phyloP scores from a whole-genome alignment of 495 filamentous ascomycete species.

The Pseudomonodictys pantanalensis region DNA sequence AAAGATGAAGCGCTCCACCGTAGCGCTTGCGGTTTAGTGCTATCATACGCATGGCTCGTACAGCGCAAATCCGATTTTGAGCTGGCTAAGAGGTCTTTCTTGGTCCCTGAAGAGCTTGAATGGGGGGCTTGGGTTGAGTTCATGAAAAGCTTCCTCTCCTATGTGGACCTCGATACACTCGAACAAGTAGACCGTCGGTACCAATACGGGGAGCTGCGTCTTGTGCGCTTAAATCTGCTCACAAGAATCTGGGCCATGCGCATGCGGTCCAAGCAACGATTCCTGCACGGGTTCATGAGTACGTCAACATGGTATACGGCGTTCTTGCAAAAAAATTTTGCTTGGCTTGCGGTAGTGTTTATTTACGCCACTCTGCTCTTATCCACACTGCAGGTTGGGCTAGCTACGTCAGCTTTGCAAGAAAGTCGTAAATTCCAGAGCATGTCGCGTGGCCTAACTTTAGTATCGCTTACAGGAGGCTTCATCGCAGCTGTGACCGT shows the following conservation, averaged over 20 bases:
- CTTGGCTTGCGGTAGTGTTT: conserved; percentile 10
- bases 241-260: conserved; percentile 8
- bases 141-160: conserved; percentile 1
- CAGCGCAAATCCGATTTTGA: conserved; percentile 14
- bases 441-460: conserved; percentile 6
- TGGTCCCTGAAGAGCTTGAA: conserved; percentile 6
- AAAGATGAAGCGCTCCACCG: conserved; percentile 4
- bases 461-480: too few relatives aligned
- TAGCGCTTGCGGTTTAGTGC: conserved; percentile 14
- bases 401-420: conserved; percentile 8
- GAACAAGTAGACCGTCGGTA: conserved; percentile 25
- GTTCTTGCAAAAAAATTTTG: conserved; percentile 22
- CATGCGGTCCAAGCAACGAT: conserved; percentile 1
- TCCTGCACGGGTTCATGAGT: neutral
- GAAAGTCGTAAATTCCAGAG: conserved; percentile 5
- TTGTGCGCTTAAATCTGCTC: conserved; percentile 23
- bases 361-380: conserved; percentile 1
- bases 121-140: conserved; percentile 16
- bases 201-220: conserved; percentile 33
- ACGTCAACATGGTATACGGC: conserved; percentile 10
- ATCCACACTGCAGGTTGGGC: conserved; percentile 15
- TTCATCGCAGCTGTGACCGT: too few relatives aligned
- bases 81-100: conserved; percentile 7
- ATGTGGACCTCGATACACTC: conserved; percentile 3
- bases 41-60: conserved; percentile 23